Percentiles rank a stretch among this genome's conserved stretches.
Evolutionary conservation across 208 protist species (phyloP).

Genomic region (Crithidia acanthocephali): DNA sequence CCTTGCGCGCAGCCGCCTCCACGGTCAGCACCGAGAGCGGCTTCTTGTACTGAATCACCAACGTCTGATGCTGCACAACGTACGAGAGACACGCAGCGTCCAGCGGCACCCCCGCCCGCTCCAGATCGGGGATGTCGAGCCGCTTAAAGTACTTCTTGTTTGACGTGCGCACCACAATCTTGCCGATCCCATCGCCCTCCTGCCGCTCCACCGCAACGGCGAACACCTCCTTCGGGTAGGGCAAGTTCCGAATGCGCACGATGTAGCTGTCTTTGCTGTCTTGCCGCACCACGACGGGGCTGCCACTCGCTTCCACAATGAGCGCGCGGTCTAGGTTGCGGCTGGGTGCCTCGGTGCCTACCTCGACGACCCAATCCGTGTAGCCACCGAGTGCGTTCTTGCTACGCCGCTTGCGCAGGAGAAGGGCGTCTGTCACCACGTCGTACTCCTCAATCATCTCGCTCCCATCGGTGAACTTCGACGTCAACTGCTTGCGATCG

Average conservation of each 20-base stretch:
- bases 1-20: slow-evolving; percentile 79
- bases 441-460: slow-evolving; percentile 96
- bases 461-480: slow-evolving; percentile 84
- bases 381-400: slow-evolving; percentile 79
- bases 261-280: slow-evolving; percentile 88
- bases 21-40: slow-evolving; percentile 71
- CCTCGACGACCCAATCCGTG: slow-evolving; percentile 87
- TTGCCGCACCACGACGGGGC: slow-evolving; percentile 84
- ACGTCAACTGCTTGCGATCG: slow-evolving; percentile 86
- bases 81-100: slow-evolving; percentile 69
- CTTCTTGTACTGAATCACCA: slow-evolving; percentile 94
- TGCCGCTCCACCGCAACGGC: slow-evolving; percentile 77
- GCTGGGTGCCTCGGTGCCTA: slow-evolving; percentile 71
- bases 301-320: slow-evolving; percentile 72
- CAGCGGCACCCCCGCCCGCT: slow-evolving; percentile 62
- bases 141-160: slow-evolving; percentile 97
- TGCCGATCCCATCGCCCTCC: slow-evolving; percentile 47
- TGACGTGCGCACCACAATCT: slow-evolving; percentile 94
- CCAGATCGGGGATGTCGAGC: slow-evolving; percentile 86
- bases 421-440: slow-evolving; percentile 91
- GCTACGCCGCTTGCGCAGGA: slow-evolving; percentile 84
- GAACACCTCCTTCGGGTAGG: slow-evolving; percentile 90
- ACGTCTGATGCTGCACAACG: slow-evolving; percentile 92
- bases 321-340: slow-evolving; percentile 72
- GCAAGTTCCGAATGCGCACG: slow-evolving; percentile 93